Conservation (phyloP, 306 rosid genomes). For the Carpinus viminea region DNA sequence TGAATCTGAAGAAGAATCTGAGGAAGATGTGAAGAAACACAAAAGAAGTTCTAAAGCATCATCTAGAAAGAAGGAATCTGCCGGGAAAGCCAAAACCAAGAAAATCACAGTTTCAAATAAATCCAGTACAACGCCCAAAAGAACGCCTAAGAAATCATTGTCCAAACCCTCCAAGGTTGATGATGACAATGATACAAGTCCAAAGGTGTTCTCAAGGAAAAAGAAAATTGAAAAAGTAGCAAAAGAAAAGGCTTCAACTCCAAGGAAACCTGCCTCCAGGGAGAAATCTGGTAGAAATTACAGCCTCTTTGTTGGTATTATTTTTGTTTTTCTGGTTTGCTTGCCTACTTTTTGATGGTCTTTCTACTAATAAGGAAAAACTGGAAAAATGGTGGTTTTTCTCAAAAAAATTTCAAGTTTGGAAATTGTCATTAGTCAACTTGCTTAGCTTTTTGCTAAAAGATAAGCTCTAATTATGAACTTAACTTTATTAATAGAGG, state of each 20-base stretch:
- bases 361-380: background rate
- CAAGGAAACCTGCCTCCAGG: conserved; percentile 56
- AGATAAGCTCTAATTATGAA: background rate
- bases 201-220: conserved; percentile 87
- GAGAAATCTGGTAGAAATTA: conserved; percentile 67
- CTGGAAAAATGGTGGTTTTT: background rate
- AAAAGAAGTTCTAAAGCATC: conserved; percentile 46
- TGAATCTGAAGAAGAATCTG: conserved; percentile 78
- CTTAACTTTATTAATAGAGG: background rate
- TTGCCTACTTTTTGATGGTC: background rate
- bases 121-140: conserved; percentile 54
- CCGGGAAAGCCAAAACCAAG: conserved; percentile 56
- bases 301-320: conserved; percentile 19
- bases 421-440: background rate
- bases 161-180: conserved; percentile 48
- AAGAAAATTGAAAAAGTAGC: conserved; percentile 57
- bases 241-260: conserved; percentile 48
- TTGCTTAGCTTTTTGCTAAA: background rate
- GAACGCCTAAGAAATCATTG: conserved; percentile 51
- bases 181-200: conserved; percentile 62
- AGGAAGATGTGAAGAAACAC: conserved; percentile 43
- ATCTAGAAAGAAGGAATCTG: conserved; percentile 64
- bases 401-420: conserved; percentile 6
- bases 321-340: conserved; percentile 13
- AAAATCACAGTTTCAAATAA: conserved; percentile 41